These are phyloP conservation scores for Tricholoma matsutake DNA, from an alignment of 768 basidiomycete genomes.

Conservation along the genomic window DNA sequence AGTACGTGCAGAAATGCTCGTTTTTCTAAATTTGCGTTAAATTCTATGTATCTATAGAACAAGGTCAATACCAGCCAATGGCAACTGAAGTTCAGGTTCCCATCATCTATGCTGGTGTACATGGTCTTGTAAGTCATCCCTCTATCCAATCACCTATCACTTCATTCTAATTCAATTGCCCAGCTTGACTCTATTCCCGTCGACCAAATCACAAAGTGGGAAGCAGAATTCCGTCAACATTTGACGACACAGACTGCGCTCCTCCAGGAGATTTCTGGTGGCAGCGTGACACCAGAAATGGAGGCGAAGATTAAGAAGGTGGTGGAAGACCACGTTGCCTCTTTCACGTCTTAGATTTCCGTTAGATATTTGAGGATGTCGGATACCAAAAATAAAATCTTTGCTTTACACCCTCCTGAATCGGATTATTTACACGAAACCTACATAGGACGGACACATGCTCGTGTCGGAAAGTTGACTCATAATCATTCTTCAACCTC, in stretches of 20 bases:
- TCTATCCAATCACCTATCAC: background rate
- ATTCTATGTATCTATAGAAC: slow-evolving; percentile 52
- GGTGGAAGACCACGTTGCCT: slow-evolving; percentile 83
- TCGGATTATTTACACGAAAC: too few relatives aligned
- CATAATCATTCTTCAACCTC: background rate
- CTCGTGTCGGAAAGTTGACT: background rate
- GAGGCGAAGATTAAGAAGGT: slow-evolving; percentile 95
- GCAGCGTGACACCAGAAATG: slow-evolving; percentile 83
- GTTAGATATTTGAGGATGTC: slow-evolving; percentile 5
- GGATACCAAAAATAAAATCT: slow-evolving; percentile 18
- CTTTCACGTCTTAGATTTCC: slow-evolving; percentile 60
- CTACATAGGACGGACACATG: too few relatives aligned
- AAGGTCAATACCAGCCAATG: slow-evolving; percentile 96
- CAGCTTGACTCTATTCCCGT: slow-evolving; percentile 94
- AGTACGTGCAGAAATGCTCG: slow-evolving; percentile 45
- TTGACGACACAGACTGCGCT: slow-evolving; percentile 72
- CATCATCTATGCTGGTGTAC: slow-evolving; percentile 99
- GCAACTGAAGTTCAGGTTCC: slow-evolving; percentile 96
- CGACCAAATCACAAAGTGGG: slow-evolving; percentile 92
- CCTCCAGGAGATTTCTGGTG: slow-evolving; percentile 81
- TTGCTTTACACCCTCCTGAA: slow-evolving; percentile 9
- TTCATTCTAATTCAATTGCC: slow-evolving; percentile 1
- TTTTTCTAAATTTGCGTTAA: slow-evolving; percentile 11
- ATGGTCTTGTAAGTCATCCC: slow-evolving; percentile 77
- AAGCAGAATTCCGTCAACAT: slow-evolving; percentile 88